Conservation (phyloP, 2,329 filamentous ascomycete genomes). For the Acarospora socialis region DNA sequence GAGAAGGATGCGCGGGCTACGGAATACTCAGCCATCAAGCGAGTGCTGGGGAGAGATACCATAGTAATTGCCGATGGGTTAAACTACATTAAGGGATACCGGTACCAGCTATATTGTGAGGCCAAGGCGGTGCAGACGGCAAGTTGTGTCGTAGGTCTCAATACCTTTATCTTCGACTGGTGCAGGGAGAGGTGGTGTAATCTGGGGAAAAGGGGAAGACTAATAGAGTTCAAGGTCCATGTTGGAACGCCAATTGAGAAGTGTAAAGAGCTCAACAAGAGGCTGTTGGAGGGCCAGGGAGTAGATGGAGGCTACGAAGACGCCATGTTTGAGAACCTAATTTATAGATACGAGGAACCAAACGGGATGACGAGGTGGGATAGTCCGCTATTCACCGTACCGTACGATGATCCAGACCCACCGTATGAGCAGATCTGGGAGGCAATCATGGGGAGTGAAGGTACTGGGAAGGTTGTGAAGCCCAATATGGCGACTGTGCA, state of each 20-base stretch:
- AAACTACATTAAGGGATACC: constrained; percentile 56
- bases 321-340: constrained; percentile 47
- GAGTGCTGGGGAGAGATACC: constrained; percentile 40
- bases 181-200: background rate
- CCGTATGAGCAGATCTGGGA: constrained; percentile 48
- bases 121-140: constrained; percentile 48
- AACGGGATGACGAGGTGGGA: constrained; percentile 52
- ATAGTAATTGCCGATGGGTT: constrained; percentile 50
- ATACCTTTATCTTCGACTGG: background rate
- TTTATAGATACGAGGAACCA: constrained; percentile 55
- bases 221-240: constrained; percentile 31
- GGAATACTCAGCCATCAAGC: constrained; percentile 47
- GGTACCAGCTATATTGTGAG: constrained; percentile 54
- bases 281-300: constrained; percentile 4
- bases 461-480: constrained; percentile 42
- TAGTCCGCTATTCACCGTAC: constrained; percentile 49
- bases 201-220: background rate
- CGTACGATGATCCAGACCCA: constrained; percentile 40
- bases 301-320: constrained; percentile 5
- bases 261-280: constrained; percentile 39
- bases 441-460: constrained; percentile 30
- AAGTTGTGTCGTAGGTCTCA: constrained; percentile 42
- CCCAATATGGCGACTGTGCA: constrained; percentile 64
- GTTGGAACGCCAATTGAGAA: constrained; percentile 42
- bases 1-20: constrained; percentile 52